Percentiles rank a stretch among this genome's conserved stretches.
Evolutionary conservation across 1,284 basidiomycete genomes (phyloP).

Genomic region (Ustilago lituana): DNA sequence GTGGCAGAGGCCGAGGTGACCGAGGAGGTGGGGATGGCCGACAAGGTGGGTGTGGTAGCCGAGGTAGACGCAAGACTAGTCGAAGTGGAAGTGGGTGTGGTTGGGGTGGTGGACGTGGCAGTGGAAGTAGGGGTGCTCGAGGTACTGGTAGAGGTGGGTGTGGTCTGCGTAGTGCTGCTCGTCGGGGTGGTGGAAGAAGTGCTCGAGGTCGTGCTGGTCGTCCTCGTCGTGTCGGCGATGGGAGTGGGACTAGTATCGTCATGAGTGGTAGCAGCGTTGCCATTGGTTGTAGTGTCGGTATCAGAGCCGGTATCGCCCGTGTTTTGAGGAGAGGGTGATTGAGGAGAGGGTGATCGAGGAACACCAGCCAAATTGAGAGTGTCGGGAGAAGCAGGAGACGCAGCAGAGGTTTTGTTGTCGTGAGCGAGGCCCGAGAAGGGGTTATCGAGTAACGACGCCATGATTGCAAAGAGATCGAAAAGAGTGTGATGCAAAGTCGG

Average conservation of each 20-base stretch:
- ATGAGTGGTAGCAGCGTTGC: neutral
- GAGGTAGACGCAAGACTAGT: constrained; percentile 2
- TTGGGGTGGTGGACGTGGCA: constrained; percentile 10
- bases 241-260: neutral
- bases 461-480: neutral
- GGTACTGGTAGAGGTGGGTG: constrained; percentile 16
- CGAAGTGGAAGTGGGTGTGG: constrained; percentile 19
- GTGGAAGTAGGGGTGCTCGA: constrained; percentile 15
- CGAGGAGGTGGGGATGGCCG: constrained; percentile 12
- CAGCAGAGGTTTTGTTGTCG: neutral
- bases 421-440: neutral
- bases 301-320: neutral
- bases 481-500: neutral
- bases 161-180: no score
- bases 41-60: constrained; percentile 9
- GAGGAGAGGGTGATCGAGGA: constrained; percentile 23
- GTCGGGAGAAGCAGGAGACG: constrained; percentile 3
- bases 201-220: constrained; percentile 2
- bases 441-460: neutral
- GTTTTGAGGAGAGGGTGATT: no score
- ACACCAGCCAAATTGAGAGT: constrained; percentile 11
- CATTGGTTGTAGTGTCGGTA: neutral
- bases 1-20: constrained; percentile 6
- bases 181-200: constrained; percentile 4
- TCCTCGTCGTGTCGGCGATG: constrained; percentile 1